These are phyloP conservation scores for Lactifluus echinatus DNA, from an alignment of 768 basidiomycete genomes.

Conservation along the genomic window DNA sequence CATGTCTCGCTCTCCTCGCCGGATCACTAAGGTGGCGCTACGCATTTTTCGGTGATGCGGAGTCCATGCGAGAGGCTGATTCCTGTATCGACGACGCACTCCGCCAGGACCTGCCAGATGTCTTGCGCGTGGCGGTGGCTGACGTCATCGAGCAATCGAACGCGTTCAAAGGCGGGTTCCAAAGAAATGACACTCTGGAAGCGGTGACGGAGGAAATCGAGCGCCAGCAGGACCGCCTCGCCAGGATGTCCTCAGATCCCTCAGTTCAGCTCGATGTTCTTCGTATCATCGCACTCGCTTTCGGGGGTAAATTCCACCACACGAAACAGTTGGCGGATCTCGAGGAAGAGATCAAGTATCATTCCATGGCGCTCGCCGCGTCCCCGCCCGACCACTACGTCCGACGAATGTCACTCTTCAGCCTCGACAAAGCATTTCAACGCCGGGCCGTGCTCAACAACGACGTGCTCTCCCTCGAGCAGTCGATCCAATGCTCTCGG, in stretches of 20 bases:
- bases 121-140: not conserved
- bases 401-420: not conserved
- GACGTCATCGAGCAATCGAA: not conserved
- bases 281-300: not conserved
- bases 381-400: not conserved
- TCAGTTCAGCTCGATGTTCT: conserved; percentile 1
- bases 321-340: not conserved
- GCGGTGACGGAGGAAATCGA: not conserved
- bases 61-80: conserved; percentile 5
- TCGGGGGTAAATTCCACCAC: not conserved
- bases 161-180: not conserved
- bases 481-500: not conserved
- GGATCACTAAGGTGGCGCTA: not conserved
- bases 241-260: not conserved
- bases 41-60: not conserved
- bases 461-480: not conserved
- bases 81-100: not conserved
- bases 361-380: not conserved
- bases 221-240: not conserved
- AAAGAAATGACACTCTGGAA: not conserved
- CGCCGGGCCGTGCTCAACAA: not conserved
- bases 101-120: not conserved
- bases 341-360: conserved; percentile 1
- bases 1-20: conserved; percentile 7
- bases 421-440: not conserved